A percentile compares a stretch with the other conserved stretches of the same genome.
Evolutionary conservation across 1,284 basidiomycete genomes (phyloP).

Genomic region (Ustilago curta): DNA sequence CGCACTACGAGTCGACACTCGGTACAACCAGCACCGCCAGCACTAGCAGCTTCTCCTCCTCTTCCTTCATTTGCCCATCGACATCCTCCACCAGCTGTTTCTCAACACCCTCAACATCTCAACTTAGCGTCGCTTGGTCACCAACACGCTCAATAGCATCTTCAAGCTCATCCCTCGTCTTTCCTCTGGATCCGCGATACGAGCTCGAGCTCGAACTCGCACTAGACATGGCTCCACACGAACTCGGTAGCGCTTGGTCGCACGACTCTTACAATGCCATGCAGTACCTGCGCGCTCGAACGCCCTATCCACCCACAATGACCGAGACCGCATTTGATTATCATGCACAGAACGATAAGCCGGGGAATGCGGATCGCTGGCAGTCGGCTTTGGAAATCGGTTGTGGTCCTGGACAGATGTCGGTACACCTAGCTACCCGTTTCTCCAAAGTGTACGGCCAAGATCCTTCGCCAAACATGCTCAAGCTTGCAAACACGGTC

Average conservation of each 20-base stretch:
- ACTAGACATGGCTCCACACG: slow-evolving; percentile 41
- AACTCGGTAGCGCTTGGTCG: slow-evolving; percentile 44
- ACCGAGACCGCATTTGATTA: slow-evolving; percentile 41
- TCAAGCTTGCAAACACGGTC: slow-evolving; percentile 45
- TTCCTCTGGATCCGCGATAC: slow-evolving; percentile 32
- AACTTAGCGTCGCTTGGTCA: slow-evolving; percentile 3
- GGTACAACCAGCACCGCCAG: neutral
- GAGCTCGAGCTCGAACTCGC: slow-evolving; percentile 49
- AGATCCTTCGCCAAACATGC: slow-evolving; percentile 46
- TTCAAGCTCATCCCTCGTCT: slow-evolving; percentile 24
- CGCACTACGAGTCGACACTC: neutral
- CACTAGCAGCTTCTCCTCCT: neutral
- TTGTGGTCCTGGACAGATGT: slow-evolving; percentile 50
- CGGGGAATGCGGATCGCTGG: slow-evolving; percentile 21
- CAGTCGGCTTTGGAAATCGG: slow-evolving; percentile 43
- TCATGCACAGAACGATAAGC: slow-evolving; percentile 23
- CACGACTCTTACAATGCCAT: slow-evolving; percentile 43
- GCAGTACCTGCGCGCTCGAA: slow-evolving; percentile 45
- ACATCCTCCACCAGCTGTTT: slow-evolving; percentile 12
- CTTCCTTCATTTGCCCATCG: neutral
- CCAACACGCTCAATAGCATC: slow-evolving; percentile 15
- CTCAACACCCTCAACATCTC: slow-evolving; percentile 15
- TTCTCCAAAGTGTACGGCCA: slow-evolving; percentile 41
- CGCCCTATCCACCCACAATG: slow-evolving; percentile 47
- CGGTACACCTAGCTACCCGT: slow-evolving; percentile 44